Base-by-base conservation (phyloP, 805 yeast species). In the Isabelozyma heimii region DNA sequence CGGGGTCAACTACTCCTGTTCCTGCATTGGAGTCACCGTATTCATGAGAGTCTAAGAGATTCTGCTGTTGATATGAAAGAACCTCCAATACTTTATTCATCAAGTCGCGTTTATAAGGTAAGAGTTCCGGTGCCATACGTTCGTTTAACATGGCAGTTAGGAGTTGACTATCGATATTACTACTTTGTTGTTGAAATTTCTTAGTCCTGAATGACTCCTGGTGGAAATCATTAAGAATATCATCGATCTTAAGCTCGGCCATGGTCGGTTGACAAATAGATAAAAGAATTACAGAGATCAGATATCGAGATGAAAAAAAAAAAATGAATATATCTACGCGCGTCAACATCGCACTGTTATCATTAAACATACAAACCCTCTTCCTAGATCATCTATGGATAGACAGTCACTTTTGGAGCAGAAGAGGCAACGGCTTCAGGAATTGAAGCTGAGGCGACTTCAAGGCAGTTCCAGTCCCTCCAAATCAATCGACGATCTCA, bases 71-170 rank as follows among this genome's bases (percentile, higher is more conserved):
- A 43, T 72, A 72, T 47, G 87, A 80, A 27, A 91, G 71, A 52
- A 88, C 76, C 1, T 65, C 67, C 49, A 89, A 64, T 17, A 88
- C 76, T 37, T 83, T 65, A 4, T 77, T 77, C 57, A 94, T 65
- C 37, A 91, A 70, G 3, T 67, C 73, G 13, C 76, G 76, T 50
- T 89, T 84, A 61, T 87, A 92, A 1, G 85, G 88, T 42, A 92
- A 69, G n/a, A 94, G 67, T 50, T 89, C 97, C 0, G 97, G 98
- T 1, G 94, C 75, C 76, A 83, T 83, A 47, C 97, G 76, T 63
- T 94, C 99, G 46, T 86, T 80, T 28, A 87, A 69, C 97, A 97
- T 92, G 2, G 83, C 82, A 27, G 74, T 76, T 17, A 80, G 74
- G 41, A 91, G 69, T 30, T 65, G 65, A 35, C 67, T 60, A 27